phyloP scores from a whole-genome alignment of 2,329 filamentous ascomycete genomes.

The Phyllosticta ampelicida region DNA sequence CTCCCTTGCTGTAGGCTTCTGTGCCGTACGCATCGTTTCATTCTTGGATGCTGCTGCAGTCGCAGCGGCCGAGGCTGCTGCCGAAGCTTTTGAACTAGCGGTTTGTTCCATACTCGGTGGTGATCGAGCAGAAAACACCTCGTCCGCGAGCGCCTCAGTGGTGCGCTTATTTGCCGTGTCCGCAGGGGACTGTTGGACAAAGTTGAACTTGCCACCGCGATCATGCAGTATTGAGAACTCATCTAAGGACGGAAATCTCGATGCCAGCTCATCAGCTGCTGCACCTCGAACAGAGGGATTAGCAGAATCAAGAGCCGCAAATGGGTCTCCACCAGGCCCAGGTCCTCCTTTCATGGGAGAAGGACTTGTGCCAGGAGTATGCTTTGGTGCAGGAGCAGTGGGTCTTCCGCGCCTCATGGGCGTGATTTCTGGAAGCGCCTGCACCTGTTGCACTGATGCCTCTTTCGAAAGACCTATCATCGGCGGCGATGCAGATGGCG shows the following conservation, averaged over 20 bases:
- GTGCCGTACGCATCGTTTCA: slow-evolving; percentile 22
- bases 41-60: slow-evolving; percentile 22
- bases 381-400: slow-evolving; percentile 36
- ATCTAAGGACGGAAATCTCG: slow-evolving; percentile 80
- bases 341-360: slow-evolving; percentile 60
- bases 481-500: slow-evolving; percentile 43
- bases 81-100: slow-evolving; percentile 21
- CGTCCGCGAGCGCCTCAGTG: slow-evolving; percentile 68
- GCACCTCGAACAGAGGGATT: slow-evolving; percentile 36
- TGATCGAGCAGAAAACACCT: slow-evolving; percentile 55
- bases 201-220: slow-evolving; percentile 72
- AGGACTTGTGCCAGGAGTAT: slow-evolving; percentile 43
- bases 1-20: slow-evolving; percentile 15
- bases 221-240: slow-evolving; percentile 89
- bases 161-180: slow-evolving; percentile 47
- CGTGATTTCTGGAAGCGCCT: slow-evolving; percentile 73
- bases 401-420: slow-evolving; percentile 88
- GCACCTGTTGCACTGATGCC: slow-evolving; percentile 58
- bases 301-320: slow-evolving; percentile 74
- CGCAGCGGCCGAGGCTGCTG: slow-evolving; percentile 20
- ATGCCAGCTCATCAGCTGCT: slow-evolving; percentile 67
- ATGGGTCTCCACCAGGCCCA: slow-evolving; percentile 57
- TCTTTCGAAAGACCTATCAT: slow-evolving; percentile 73
- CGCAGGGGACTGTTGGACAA: slow-evolving; percentile 45
- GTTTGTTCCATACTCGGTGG: slow-evolving; percentile 19